Evolutionary conservation across 257 asterid species (phyloP), one percentile per base, ranked within the genome.

Genomic region (Linderniella brevidens): DNA sequence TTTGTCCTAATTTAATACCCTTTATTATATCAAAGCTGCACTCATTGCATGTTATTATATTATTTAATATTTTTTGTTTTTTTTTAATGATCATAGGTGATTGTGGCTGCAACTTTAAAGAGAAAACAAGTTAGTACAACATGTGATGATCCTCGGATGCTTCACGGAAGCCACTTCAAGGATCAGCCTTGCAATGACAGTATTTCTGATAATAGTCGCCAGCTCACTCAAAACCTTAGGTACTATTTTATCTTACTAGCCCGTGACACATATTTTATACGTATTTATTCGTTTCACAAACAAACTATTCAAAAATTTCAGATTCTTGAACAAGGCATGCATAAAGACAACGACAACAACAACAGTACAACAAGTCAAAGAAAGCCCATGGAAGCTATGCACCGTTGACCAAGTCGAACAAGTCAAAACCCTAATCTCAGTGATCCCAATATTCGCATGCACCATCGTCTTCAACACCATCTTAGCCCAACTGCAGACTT

Each of bases 311-410:
- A n/a, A n/a, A n/a, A n/a, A n/a, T n/a, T n/a, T 36, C 77, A 84
- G 98, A 62, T 84, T 74, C 62, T 65, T 84, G 86, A 82, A 88
- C 84, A 88, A 88, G 56, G 98, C 98, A 5, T 80, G 95, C 75
- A 78, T 77, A 48, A 76, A 62, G 68, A 59, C 37, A 6, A 45
- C 16, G 11, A 11, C 13, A 13, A 8, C 6, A 50, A 71, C 17
- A 50, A 66, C 32, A 25, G 32, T 25, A 25, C 32, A 25, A 25
- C 32, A n/a, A n/a, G n/a, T n/a, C 61, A 64, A 51, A 16, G 86
- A 81, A 42, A 68, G 64, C 49, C 48, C 68, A 50, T 81, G 96
- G 96, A 66, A 59, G 19, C 57, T 78, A 0, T 76, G 92, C 66
- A 78, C 64, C 11, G 52, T 66, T 4, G 49, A 67, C 44, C 94